Conservation (phyloP, 75 land plant genomes). For the Larix kaempferi region DNA sequence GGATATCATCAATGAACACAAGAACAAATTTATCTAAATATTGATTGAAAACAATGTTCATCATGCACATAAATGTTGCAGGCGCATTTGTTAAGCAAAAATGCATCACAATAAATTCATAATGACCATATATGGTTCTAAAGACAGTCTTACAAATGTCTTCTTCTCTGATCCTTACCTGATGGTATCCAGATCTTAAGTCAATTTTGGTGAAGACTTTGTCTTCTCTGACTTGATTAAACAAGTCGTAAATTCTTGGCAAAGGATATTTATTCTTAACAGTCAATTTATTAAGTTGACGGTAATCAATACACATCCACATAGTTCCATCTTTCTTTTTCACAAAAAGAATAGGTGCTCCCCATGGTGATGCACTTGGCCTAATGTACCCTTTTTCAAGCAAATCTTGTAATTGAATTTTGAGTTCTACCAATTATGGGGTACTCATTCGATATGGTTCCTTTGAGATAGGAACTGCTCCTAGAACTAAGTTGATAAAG, state of each 20-base stretch:
- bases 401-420: conserved; percentile 10
- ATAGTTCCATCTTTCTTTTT: conserved; percentile 19
- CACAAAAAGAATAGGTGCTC: conserved; percentile 15
- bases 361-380: conserved; percentile 23
- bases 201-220: conserved; percentile 17
- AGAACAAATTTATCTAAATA: conserved; percentile 7
- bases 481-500: no score
- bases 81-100: conserved; percentile 10
- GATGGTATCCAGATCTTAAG: no score
- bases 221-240: conserved; percentile 17
- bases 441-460: neutral
- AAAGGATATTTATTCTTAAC: conserved; percentile 31
- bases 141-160: conserved; percentile 20
- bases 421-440: no score
- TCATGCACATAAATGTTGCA: conserved; percentile 2
- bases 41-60: neutral
- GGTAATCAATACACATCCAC: conserved; percentile 21
- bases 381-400: conserved; percentile 11
- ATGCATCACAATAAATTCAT: conserved; percentile 19
- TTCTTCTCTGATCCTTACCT: neutral
- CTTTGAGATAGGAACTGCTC: neutral
- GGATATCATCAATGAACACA: conserved; percentile 12
- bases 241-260: conserved; percentile 18
- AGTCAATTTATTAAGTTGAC: conserved; percentile 19
- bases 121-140: conserved; percentile 16